Evolutionary conservation across 2,329 filamentous ascomycete species (phyloP).

Genomic region (Pseudogymnoascus sp.): DNA sequence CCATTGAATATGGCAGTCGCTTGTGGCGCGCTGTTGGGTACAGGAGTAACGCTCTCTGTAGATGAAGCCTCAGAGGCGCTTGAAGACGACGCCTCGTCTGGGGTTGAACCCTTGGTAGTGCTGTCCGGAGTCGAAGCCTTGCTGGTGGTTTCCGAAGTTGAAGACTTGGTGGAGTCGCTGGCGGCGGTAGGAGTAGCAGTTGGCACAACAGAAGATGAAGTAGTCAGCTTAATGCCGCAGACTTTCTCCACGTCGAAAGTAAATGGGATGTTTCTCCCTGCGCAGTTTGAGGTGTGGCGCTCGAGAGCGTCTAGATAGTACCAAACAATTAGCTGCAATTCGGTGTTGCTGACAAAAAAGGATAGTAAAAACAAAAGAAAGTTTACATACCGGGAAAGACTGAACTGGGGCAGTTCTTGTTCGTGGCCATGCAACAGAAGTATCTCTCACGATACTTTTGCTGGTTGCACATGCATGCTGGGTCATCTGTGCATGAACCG

Average conservation of each 20-base stretch:
- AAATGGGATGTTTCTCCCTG: not conserved
- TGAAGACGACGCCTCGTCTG: not conserved
- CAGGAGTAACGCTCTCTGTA: not conserved
- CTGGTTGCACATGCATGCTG: not conserved
- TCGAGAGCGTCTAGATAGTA: not conserved
- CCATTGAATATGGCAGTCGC: not conserved
- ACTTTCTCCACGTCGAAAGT: not conserved
- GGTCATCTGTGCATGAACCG: not conserved
- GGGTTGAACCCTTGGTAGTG: not conserved
- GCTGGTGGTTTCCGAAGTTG: not conserved
- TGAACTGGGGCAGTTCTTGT: not conserved
- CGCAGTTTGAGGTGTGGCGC: not conserved
- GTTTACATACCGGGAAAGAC: not conserved
- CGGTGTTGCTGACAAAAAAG: not conserved
- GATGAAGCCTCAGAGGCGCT: not conserved
- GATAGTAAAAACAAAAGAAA: not conserved
- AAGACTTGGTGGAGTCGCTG: not conserved
- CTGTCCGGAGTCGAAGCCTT: not conserved
- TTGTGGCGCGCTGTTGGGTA: not conserved
- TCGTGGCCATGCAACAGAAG: not conserved
- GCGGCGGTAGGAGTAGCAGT: not conserved
- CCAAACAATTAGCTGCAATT: not conserved
- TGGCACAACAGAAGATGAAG: not conserved
- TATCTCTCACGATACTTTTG: not conserved
- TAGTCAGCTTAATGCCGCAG: not conserved